Evolutionary conservation across 2,329 filamentous ascomycete species (phyloP).

Genomic region (Alternaria triticimaculans): DNA sequence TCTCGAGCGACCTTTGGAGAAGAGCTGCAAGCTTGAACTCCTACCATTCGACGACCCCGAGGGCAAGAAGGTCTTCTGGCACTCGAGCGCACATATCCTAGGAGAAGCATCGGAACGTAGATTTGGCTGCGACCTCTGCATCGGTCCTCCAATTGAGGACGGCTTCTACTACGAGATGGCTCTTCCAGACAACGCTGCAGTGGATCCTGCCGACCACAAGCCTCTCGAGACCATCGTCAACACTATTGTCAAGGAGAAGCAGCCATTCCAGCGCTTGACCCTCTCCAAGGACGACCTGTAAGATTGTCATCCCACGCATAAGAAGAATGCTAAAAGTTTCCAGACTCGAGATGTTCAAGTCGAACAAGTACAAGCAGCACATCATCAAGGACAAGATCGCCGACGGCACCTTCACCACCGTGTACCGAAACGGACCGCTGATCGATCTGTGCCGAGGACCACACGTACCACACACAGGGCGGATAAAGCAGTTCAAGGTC

Average conservation of each 20-base stretch:
- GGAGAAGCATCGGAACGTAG: constrained; percentile 91
- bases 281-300: constrained; percentile 85
- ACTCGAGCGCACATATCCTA: constrained; percentile 93
- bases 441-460: constrained; percentile 96
- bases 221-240: constrained; percentile 80
- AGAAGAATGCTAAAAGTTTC: background rate
- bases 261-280: constrained; percentile 87
- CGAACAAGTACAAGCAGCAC: constrained; percentile 98
- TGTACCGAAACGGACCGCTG: constrained; percentile 90
- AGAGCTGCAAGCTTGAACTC: constrained; percentile 82
- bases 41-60: constrained; percentile 78
- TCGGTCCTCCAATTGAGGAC: constrained; percentile 88
- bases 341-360: constrained; percentile 87
- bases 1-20: constrained; percentile 86
- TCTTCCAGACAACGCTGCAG: constrained; percentile 71
- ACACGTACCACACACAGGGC: constrained; percentile 90
- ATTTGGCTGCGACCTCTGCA: constrained; percentile 90
- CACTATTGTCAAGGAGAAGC: constrained; percentile 94
- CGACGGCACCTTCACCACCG: constrained; percentile 88
- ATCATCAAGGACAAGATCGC: constrained; percentile 93
- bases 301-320: background rate
- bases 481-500: constrained; percentile 93
- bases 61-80: constrained; percentile 97
- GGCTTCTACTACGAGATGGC: constrained; percentile 99
- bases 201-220: constrained; percentile 81